Percentiles rank a stretch among this genome's conserved stretches.
phyloP scores from a whole-genome alignment of 805 yeast species.

The Zygosaccharomyces pseudorouxii region DNA sequence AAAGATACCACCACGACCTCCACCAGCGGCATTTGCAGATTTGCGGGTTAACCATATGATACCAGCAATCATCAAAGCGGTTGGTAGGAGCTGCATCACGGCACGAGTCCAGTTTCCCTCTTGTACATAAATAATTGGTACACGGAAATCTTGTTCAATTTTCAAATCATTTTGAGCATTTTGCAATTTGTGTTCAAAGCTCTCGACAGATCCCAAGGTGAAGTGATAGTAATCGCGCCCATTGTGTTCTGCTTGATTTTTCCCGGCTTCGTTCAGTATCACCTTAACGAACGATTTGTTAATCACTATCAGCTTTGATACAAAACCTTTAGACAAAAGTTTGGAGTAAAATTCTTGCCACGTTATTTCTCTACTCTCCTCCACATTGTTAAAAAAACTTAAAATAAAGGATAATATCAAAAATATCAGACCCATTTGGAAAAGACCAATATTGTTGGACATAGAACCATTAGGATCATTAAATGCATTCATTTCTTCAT shows the following conservation, averaged over 20 bases:
- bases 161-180: constrained; percentile 68
- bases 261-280: constrained; percentile 58
- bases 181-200: constrained; percentile 75
- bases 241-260: constrained; percentile 38
- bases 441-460: constrained; percentile 33
- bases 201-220: constrained; percentile 83
- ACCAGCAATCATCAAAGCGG: constrained; percentile 82
- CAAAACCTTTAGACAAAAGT: constrained; percentile 72
- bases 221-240: constrained; percentile 47
- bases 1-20: constrained; percentile 68
- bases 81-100: constrained; percentile 77
- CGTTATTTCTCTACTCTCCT: constrained; percentile 55
- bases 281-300: constrained; percentile 75
- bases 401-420: constrained; percentile 33
- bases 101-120: constrained; percentile 64
- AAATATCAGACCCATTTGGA: constrained; percentile 35
- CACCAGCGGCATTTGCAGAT: constrained; percentile 45
- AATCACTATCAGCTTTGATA: constrained; percentile 65
- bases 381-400: constrained; percentile 30
- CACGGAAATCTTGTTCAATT: constrained; percentile 55
- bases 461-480: constrained; percentile 34
- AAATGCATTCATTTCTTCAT: constrained; percentile 11
- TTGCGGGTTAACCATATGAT: constrained; percentile 74
- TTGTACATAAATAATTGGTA: constrained; percentile 77
- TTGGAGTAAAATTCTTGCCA: constrained; percentile 87